Percentiles rank a stretch among this genome's conserved stretches.
phyloP scores from a whole-genome alignment of 768 basidiomycete species.

The Hortiboletus campestris region DNA sequence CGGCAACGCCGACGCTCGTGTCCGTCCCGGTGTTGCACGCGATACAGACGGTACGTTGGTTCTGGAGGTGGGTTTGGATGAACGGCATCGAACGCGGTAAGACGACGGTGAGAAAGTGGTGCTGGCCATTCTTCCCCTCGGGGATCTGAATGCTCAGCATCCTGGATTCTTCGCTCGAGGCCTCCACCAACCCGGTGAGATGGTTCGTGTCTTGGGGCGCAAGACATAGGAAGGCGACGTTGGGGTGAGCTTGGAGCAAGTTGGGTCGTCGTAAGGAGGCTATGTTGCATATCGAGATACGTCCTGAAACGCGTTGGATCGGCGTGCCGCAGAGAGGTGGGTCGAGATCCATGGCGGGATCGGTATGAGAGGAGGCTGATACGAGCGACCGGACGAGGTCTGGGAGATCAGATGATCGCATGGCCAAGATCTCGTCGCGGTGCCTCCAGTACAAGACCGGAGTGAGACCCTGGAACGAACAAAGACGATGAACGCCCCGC shows the following conservation, averaged over 20 bases:
- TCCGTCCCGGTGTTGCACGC: constrained; percentile 62
- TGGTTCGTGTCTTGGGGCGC: background rate
- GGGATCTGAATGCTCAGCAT: constrained; percentile 28
- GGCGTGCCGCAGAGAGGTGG: constrained; percentile 5
- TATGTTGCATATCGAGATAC: constrained; percentile 40
- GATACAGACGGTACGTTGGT: constrained; percentile 42
- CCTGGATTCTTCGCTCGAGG: background rate
- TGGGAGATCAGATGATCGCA: constrained; percentile 50
- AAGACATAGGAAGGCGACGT: constrained; percentile 20
- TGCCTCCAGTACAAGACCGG: constrained; percentile 71
- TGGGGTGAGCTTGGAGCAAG: background rate
- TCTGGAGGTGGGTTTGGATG: constrained; percentile 38
- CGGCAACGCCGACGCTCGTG: constrained; percentile 57
- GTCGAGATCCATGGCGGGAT: background rate
- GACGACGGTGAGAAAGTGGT: constrained; percentile 44
- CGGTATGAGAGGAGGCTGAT: background rate
- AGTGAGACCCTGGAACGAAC: constrained; percentile 60
- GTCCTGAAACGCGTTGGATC: constrained; percentile 35
- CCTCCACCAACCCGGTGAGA: background rate
- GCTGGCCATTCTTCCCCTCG: constrained; percentile 54
- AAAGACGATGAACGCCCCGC: background rate
- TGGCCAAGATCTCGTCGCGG: constrained; percentile 44
- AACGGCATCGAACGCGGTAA: constrained; percentile 52
- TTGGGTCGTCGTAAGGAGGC: constrained; percentile 23
- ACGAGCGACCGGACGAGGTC: constrained; percentile 20